Conservation (phyloP, 2,329 filamentous ascomycete species). For the Claviceps humidiphila region DNA sequence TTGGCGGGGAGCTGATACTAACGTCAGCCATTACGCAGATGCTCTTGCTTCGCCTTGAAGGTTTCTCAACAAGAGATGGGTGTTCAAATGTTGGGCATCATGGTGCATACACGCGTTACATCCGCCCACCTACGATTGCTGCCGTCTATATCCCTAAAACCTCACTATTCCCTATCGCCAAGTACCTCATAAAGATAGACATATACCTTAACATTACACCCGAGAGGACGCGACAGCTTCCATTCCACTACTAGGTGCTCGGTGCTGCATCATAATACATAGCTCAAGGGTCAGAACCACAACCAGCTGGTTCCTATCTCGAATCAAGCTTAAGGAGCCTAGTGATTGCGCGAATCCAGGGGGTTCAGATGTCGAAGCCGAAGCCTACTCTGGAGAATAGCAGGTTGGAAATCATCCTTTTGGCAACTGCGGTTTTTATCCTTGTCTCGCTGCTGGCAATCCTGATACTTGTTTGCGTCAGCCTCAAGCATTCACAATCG, state of each 20-base stretch:
- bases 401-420: slow-evolving; percentile 20
- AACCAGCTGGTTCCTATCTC: background rate
- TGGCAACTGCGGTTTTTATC: slow-evolving; percentile 19
- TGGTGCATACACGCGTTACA: background rate
- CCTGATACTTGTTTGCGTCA: slow-evolving; percentile 18
- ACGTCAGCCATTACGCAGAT: background rate
- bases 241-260: background rate
- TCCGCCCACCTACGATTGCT: background rate
- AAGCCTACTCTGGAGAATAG: slow-evolving; percentile 14
- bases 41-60: background rate
- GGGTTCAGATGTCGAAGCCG: slow-evolving; percentile 12
- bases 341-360: background rate
- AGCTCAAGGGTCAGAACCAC: background rate
- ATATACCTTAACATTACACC: background rate
- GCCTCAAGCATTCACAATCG: slow-evolving; percentile 8
- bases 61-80: background rate
- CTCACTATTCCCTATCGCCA: background rate
- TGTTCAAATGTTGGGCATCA: background rate
- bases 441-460: slow-evolving; percentile 20
- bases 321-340: background rate
- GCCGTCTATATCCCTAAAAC: background rate
- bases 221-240: background rate
- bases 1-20: background rate
- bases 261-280: background rate
- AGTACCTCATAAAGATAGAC: background rate